Percentiles rank a stretch among this genome's conserved stretches.
These are phyloP conservation scores for Pilatotrama ljubarskyi DNA, from an alignment of 768 basidiomycete genomes.

Conservation along the genomic window DNA sequence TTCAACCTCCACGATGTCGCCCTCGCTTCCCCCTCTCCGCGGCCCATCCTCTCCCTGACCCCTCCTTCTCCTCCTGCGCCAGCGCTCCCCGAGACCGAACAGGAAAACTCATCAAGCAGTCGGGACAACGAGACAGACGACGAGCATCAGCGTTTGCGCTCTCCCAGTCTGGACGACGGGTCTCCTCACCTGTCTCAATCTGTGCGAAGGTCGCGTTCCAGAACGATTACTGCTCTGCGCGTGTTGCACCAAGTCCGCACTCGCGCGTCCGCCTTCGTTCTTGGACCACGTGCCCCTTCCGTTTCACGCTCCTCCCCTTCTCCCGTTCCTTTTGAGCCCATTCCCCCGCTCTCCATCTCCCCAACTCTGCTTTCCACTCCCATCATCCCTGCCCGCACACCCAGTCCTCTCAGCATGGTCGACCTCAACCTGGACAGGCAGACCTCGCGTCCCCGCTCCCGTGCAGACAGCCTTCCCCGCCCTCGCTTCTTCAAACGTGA, in stretches of 20 bases:
- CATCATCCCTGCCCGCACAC: slow-evolving; percentile 9
- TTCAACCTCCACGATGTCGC: slow-evolving; percentile 22
- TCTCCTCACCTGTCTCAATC: slow-evolving; percentile 5
- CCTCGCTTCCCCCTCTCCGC: neutral
- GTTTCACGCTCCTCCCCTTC: slow-evolving; percentile 10
- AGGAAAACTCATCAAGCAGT: slow-evolving; percentile 11
- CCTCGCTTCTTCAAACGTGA: slow-evolving; percentile 18
- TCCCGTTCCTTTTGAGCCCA: slow-evolving; percentile 15
- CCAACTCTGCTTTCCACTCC: slow-evolving; percentile 8
- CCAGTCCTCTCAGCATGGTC: slow-evolving; percentile 15
- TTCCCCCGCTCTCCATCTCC: slow-evolving; percentile 19
- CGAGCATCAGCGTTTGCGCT: neutral
- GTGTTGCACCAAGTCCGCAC: slow-evolving; percentile 28
- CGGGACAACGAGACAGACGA: slow-evolving; percentile 21
- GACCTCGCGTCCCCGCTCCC: slow-evolving; percentile 12
- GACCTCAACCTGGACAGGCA: slow-evolving; percentile 14
- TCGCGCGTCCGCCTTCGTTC: slow-evolving; percentile 30
- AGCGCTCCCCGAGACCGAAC: neutral
- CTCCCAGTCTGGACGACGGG: slow-evolving; percentile 1
- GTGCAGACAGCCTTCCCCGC: slow-evolving; percentile 14
- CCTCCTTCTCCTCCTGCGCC: slow-evolving; percentile 11
- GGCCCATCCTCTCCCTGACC: slow-evolving; percentile 10
- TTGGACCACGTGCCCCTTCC: slow-evolving; percentile 22
- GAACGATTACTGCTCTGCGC: slow-evolving; percentile 20
- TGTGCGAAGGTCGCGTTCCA: slow-evolving; percentile 19